Percentiles rank a stretch among this genome's conserved stretches.
Evolutionary conservation across 768 basidiomycete species (phyloP).

Genomic region (Obba rivulosa): DNA sequence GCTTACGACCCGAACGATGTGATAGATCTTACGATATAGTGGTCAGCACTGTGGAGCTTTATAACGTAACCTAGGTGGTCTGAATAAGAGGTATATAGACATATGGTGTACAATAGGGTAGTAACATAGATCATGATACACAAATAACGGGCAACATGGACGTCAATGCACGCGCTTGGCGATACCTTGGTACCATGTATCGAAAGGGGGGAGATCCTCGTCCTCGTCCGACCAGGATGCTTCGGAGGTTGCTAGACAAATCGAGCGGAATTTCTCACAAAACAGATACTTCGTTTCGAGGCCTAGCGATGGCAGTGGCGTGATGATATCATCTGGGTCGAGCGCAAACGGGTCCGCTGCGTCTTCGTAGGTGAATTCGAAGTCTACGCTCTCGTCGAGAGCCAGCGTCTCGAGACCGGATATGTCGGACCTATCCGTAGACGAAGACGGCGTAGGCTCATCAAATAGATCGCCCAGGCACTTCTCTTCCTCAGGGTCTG

Average conservation of each 20-base stretch:
- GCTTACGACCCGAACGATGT: no score
- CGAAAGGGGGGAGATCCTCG: conserved; percentile 18
- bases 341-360: not conserved
- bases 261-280: not conserved
- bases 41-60: no score
- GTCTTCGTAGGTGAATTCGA: not conserved
- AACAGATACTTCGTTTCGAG: no score
- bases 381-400: not conserved
- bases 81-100: no score
- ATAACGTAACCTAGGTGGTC: no score
- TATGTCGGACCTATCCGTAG: not conserved
- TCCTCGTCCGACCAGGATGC: conserved; percentile 10
- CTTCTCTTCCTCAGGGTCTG: not conserved
- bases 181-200: conserved; percentile 18
- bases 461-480: not conserved
- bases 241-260: not conserved
- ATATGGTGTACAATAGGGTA: no score
- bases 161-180: conserved; percentile 7
- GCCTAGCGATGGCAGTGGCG: not conserved
- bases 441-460: not conserved
- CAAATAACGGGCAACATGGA: no score
- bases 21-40: no score
- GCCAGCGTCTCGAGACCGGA: not conserved
- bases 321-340: not conserved
- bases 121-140: no score